phyloP scores from a whole-genome alignment of 495 filamentous ascomycete genomes.

The Collariella sp. region DNA sequence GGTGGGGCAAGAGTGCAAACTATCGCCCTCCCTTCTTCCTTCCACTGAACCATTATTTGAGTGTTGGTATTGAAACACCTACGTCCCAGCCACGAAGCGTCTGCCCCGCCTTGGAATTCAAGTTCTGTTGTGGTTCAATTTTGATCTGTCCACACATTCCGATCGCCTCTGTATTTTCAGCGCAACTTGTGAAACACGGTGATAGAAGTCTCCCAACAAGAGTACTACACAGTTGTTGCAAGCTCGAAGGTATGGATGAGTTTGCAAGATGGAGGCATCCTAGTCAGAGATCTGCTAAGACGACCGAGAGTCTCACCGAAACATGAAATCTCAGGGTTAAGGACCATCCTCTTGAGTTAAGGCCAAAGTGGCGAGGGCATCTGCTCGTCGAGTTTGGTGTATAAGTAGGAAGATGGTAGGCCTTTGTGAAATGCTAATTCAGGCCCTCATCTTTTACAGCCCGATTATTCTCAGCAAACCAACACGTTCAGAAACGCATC shows the following conservation, averaged over 20 bases:
- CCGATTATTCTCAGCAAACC: not conserved
- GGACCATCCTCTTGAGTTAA: not conserved
- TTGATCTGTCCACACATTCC: slow-evolving; percentile 2
- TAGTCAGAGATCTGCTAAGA: not conserved
- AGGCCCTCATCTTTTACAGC: not conserved
- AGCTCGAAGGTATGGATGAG: not conserved
- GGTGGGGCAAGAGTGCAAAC: too few relatives aligned
- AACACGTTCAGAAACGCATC: not conserved
- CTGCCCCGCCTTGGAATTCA: too few relatives aligned
- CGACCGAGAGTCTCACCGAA: slow-evolving; percentile 10
- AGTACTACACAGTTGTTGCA: not conserved
- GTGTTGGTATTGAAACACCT: too few relatives aligned
- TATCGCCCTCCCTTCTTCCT: too few relatives aligned
- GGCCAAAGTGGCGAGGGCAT: not conserved
- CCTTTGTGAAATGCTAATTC: not conserved
- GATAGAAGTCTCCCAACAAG: not conserved
- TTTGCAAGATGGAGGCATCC: not conserved
- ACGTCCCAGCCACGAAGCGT: too few relatives aligned
- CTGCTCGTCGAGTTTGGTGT: not conserved
- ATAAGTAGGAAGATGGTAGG: slow-evolving; percentile 6
- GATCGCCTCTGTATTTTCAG: not conserved
- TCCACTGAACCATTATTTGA: too few relatives aligned
- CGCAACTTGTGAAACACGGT: not conserved
- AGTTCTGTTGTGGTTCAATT: not conserved
- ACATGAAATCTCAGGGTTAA: not conserved